Evolutionary conservation across 257 asterid genomes (phyloP).

Genomic region (Cinchona pubescens): DNA sequence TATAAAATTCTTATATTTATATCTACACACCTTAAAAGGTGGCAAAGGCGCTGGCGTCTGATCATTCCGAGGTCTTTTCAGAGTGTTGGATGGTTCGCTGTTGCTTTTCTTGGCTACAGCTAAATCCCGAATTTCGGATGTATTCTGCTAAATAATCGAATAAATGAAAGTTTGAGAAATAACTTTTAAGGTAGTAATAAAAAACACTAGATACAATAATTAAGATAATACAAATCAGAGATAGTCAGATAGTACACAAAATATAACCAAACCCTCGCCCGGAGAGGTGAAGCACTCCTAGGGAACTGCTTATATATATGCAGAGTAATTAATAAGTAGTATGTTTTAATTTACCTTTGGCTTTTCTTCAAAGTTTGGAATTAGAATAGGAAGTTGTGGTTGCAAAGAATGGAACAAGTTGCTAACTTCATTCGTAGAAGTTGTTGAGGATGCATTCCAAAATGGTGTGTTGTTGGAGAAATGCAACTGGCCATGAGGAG

Average conservation of each 20-base stretch:
- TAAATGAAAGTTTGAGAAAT: not conserved
- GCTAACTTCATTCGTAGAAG: constrained; percentile 40
- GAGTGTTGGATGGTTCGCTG: constrained; percentile 48
- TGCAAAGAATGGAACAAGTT: constrained; percentile 54
- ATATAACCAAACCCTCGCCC: no score
- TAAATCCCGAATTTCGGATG: constrained; percentile 32
- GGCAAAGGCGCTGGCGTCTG: constrained; percentile 60
- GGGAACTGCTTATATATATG: not conserved
- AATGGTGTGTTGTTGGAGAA: constrained; percentile 66
- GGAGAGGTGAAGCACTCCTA: no score
- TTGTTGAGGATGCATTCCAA: constrained; percentile 62
- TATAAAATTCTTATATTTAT: not conserved
- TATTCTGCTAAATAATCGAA: constrained; percentile 26
- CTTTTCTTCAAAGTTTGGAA: constrained; percentile 50
- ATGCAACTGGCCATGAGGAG: constrained; percentile 50
- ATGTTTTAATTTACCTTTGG: constrained; percentile 36
- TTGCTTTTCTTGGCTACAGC: constrained; percentile 40
- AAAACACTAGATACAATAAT: constrained; percentile 5
- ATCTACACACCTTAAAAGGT: constrained; percentile 61
- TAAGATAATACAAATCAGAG: not conserved
- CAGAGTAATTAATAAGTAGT: not conserved
- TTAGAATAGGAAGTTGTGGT: constrained; percentile 42
- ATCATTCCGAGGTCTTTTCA: constrained; percentile 61
- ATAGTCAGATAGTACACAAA: no score
- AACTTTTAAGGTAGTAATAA: not conserved